These are phyloP conservation scores for Suillus subalutaceus DNA, from an alignment of 768 basidiomycete genomes.

Conservation along the genomic window DNA sequence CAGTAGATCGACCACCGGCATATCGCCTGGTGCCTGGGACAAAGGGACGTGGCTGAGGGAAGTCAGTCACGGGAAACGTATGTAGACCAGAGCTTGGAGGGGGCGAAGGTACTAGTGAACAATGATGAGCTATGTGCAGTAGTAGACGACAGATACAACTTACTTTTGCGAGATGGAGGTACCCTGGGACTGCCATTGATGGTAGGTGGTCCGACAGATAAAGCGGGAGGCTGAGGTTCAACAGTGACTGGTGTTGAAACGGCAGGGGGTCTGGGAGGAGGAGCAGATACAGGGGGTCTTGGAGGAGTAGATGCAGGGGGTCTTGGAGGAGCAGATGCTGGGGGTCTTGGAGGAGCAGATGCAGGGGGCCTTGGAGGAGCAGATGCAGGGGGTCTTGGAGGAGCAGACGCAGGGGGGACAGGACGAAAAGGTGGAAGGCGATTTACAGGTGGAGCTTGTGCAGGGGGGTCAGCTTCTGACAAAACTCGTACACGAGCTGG, in stretches of 20 bases:
- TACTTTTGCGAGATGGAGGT: slow-evolving; percentile 52
- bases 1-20: slow-evolving; percentile 62
- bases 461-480: slow-evolving; percentile 46
- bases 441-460: slow-evolving; percentile 29
- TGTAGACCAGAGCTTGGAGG: slow-evolving; percentile 69
- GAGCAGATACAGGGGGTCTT: slow-evolving; percentile 14
- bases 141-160: slow-evolving; percentile 21
- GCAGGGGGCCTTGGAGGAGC: slow-evolving; percentile 28
- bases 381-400: slow-evolving; percentile 15
- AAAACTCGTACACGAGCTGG: slow-evolving; percentile 44
- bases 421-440: slow-evolving; percentile 18
- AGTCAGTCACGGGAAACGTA: slow-evolving; percentile 75
- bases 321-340: slow-evolving; percentile 22
- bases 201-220: slow-evolving; percentile 13
- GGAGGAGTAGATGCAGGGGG: slow-evolving; percentile 15
- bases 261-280: slow-evolving; percentile 26
- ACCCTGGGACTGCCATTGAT: slow-evolving; percentile 28
- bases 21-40: slow-evolving; percentile 53
- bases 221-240: slow-evolving; percentile 17
- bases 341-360: slow-evolving; percentile 25
- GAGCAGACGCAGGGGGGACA: slow-evolving; percentile 9
- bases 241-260: slow-evolving; percentile 27
- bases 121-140: slow-evolving; percentile 16
- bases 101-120: slow-evolving; percentile 50
- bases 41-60: slow-evolving; percentile 78